Base-by-base conservation (phyloP, 176 grass and related monocot species). In the Oryza meyeriana region DNA sequence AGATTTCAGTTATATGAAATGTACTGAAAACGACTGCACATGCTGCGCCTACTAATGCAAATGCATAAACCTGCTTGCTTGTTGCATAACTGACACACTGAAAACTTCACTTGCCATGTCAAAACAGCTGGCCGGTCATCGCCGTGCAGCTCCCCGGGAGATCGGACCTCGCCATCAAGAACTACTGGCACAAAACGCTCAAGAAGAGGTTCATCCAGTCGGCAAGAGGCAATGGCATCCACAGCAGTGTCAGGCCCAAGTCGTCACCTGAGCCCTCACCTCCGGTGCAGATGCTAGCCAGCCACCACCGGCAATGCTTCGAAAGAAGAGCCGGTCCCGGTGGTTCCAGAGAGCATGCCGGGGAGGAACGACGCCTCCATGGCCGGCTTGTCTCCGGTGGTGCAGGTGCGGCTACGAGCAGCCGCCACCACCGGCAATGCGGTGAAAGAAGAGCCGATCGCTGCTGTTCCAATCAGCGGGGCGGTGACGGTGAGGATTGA, bases 161-260 rank as follows among this genome's bases (percentile, higher is more conserved):
- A 64, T 87, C 89, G 9, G 89, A 91, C 71, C 81, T 81, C 41
- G 81, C 80, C 71, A 24, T 88, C 76, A 88, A 91, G 89, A 91
- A 91, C 85, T 87, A 88, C 72, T 88, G 85, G 85, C 88, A 91
- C 89, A 77, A 70, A 72, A 91, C 81, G 66, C 85, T 91, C 47
- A 91, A 81, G 70, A 91, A 81, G 81, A 84, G 52, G 85, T 45
- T 81, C 71, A 42, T 73, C 24, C 74, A 57, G 28, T 58, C 57
- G 5, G 34, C 66, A 24, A 86, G 44, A 58, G 44, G 47, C 4
- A 7, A 32, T 24, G 28, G n/a, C 32, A 27, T 20, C 34, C 22
- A 27, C 73, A 48, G 14, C 44, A 48, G 14, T 48, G 44, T 48
- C 44, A 48, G 44, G 44, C 44, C 44, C 44, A 48, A 48, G 2